These are phyloP conservation scores for Didymella sp. DNA, from an alignment of 2,329 filamentous ascomycete species.

Conservation along the genomic window DNA sequence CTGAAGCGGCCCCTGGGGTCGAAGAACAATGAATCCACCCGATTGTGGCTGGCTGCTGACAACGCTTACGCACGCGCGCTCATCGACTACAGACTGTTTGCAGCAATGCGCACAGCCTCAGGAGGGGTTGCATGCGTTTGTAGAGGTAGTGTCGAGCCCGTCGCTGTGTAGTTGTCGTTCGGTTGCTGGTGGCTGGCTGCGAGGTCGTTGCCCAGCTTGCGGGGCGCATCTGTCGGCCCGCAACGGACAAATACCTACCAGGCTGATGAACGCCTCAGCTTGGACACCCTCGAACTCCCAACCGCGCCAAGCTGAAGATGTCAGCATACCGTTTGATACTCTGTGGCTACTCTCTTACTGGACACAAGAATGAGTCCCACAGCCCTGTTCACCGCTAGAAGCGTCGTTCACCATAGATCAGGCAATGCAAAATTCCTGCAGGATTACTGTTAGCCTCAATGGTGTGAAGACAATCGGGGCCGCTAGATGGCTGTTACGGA, in stretches of 20 bases:
- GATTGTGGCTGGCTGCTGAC: slow-evolving; percentile 7
- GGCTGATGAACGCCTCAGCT: slow-evolving; percentile 1
- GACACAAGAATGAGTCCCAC: not conserved
- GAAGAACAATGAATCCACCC: not conserved
- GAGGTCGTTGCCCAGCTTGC: not conserved
- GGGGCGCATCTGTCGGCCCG: not conserved
- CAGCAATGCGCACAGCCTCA: not conserved
- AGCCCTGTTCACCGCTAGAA: not conserved
- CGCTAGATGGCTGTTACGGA: not conserved
- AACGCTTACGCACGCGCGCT: not conserved
- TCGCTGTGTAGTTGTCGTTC: not conserved
- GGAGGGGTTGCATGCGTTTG: not conserved
- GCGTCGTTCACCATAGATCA: not conserved
- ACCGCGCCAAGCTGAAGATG: not conserved
- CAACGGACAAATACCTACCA: not conserved
- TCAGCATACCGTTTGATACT: slow-evolving; percentile 1
- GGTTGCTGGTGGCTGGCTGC: slow-evolving; percentile 4
- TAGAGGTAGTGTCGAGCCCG: not conserved
- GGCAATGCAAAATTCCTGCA: not conserved
- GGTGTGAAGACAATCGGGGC: not conserved
- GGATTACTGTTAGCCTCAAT: slow-evolving; percentile 3
- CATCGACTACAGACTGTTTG: not conserved
- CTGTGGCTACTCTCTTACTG: not conserved
- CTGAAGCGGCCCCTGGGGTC: not conserved
- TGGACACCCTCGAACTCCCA: not conserved